A percentile compares a stretch with the other conserved stretches of the same genome.
phyloP scores from a whole-genome alignment of 306 rosid species.

The Malus sieversii region DNA sequence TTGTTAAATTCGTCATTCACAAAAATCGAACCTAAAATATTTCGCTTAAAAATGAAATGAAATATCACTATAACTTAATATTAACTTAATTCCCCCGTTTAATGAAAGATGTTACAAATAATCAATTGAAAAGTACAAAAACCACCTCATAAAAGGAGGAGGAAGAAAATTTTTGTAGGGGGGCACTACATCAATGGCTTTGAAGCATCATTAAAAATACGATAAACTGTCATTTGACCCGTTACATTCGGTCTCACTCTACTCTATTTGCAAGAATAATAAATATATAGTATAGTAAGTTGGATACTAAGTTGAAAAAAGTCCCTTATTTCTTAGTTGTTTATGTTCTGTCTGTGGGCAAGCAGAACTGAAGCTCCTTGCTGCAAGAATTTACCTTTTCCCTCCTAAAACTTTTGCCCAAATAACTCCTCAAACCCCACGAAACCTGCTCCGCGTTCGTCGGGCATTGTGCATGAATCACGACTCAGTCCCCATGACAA shows the following conservation, averaged over 20 bases:
- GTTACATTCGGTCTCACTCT: too few species aligned
- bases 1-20: too few species aligned
- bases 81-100: neutral
- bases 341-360: neutral
- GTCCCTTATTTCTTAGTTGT: too few species aligned
- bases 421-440: neutral
- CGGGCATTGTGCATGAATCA: slow-evolving; percentile 7
- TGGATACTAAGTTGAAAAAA: too few species aligned
- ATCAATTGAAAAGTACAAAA: neutral
- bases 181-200: neutral
- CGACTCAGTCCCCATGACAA: neutral
- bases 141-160: neutral
- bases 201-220: neutral
- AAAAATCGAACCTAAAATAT: fast-evolving
- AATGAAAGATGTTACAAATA: neutral
- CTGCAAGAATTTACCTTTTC: neutral
- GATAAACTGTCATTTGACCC: too few species aligned
- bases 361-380: neutral
- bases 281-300: too few species aligned
- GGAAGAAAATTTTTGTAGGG: neutral
- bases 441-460: slow-evolving; percentile 9
- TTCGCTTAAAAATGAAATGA: too few species aligned
- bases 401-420: neutral
- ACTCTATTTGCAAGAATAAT: too few species aligned
- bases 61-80: too few species aligned